phyloP scores from a whole-genome alignment of 2,329 filamentous ascomycete species.

The Ophiosphaerella korrae region DNA sequence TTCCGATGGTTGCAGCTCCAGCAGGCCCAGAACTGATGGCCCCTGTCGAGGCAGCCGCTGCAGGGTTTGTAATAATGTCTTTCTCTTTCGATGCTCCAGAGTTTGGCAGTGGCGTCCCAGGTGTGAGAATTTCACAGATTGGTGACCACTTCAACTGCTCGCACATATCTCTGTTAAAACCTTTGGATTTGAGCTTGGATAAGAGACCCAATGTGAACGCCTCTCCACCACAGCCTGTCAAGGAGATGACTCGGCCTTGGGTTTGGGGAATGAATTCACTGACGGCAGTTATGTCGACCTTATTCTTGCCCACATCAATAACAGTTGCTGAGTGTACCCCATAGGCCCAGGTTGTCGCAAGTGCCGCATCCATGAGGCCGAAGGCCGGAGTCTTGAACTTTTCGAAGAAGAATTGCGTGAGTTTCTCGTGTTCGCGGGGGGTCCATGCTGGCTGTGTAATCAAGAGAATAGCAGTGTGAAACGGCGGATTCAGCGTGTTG shows the following conservation, averaged over 20 bases:
- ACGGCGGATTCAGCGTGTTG: conserved; percentile 83
- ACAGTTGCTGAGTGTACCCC: conserved; percentile 82
- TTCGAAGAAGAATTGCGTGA: conserved; percentile 95
- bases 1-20: conserved; percentile 49
- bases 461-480: conserved; percentile 92
- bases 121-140: conserved; percentile 66
- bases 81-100: conserved; percentile 50
- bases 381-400: conserved; percentile 94
- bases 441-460: conserved; percentile 92
- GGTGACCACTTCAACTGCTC: conserved; percentile 68
- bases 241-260: conserved; percentile 64
- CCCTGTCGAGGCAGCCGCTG: conserved; percentile 62
- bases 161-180: conserved; percentile 66
- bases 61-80: conserved; percentile 54
- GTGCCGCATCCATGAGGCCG: conserved; percentile 84
- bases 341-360: conserved; percentile 82
- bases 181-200: conserved; percentile 65
- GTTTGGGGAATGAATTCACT: conserved; percentile 80
- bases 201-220: conserved; percentile 78
- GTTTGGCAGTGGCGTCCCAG: conserved; percentile 60
- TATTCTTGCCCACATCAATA: conserved; percentile 88
- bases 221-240: conserved; percentile 79
- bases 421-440: conserved; percentile 79
- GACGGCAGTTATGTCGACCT: conserved; percentile 90
- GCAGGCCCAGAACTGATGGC: conserved; percentile 54